A percentile compares a stretch with the other conserved stretches of the same genome.
Evolutionary conservation across 345 rosid species (phyloP).

Genomic region (Linum usitatissimum): DNA sequence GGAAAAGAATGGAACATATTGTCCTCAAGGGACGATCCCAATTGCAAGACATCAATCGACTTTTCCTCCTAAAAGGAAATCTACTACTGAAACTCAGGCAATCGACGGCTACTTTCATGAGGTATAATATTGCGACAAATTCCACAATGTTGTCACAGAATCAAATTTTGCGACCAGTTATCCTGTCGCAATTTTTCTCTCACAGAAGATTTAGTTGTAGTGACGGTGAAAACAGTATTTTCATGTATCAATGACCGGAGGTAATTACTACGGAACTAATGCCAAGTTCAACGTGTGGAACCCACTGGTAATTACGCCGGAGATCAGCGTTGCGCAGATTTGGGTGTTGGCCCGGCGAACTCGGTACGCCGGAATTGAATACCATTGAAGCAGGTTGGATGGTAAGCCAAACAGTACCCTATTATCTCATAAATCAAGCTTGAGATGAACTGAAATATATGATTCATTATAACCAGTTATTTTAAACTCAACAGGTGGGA

Average conservation of each 20-base stretch:
- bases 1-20: conserved; percentile 12
- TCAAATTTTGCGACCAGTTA: too few species aligned
- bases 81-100: too few species aligned
- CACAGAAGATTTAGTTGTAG: too few species aligned
- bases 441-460: too few species aligned
- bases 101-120: too few species aligned
- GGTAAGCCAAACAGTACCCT: neutral
- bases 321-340: conserved; percentile 14
- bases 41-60: neutral
- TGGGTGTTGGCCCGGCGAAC: conserved; percentile 7
- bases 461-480: too few species aligned
- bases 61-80: too few species aligned
- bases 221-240: conserved; percentile 5
- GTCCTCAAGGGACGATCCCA: conserved; percentile 25
- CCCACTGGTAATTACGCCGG: conserved; percentile 6
- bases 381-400: conserved; percentile 18
- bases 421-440: too few species aligned
- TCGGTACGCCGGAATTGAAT: conserved; percentile 2
- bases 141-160: too few species aligned
- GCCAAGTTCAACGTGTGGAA: conserved; percentile 18
- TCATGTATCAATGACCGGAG: neutral
- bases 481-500: conserved; percentile 1
- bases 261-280: conserved; percentile 13
- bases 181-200: too few species aligned
- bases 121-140: too few species aligned